Conservation (phyloP, 345 rosid genomes). For the Streptanthus diversifolius region DNA sequence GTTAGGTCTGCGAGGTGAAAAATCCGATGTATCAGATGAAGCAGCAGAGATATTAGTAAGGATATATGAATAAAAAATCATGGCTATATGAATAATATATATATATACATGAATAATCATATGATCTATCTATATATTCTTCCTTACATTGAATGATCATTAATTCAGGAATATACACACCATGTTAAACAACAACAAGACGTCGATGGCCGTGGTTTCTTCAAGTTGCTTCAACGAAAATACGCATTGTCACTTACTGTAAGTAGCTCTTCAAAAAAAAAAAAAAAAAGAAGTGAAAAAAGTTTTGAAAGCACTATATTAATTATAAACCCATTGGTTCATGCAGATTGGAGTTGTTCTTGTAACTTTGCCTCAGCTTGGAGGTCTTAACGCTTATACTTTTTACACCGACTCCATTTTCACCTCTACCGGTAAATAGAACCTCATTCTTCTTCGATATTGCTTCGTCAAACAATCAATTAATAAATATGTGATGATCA, state of each 20-base stretch:
- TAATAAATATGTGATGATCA: constrained; percentile 12
- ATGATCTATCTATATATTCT: not conserved
- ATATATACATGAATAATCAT: not conserved
- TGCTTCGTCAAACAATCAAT: not conserved
- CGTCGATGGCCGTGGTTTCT: not conserved
- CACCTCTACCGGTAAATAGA: constrained; percentile 46
- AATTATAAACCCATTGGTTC: not conserved
- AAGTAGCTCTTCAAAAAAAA: not conserved
- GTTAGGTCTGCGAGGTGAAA: constrained; percentile 20
- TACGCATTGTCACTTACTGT: constrained; percentile 28
- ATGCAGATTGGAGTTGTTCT: constrained; percentile 65
- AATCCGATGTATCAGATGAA: constrained; percentile 29
- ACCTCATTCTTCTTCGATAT: not conserved
- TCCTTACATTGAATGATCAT: not conserved
- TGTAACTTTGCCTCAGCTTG: constrained; percentile 76
- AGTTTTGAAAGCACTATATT: not conserved
- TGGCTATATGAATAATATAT: too few relatives aligned
- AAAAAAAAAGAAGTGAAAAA: not conserved
- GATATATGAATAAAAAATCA: too few relatives aligned
- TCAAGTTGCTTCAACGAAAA: constrained; percentile 28
- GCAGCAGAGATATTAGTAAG: constrained; percentile 31
- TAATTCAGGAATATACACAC: constrained; percentile 22
- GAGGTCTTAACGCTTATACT: constrained; percentile 56
- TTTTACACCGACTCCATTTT: constrained; percentile 59
- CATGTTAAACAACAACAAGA: constrained; percentile 25